A percentile compares a stretch with the other conserved stretches of the same genome.
These are phyloP conservation scores for Escallonia herrerae DNA, from an alignment of 129 eudicot genomes.

Conservation along the genomic window DNA sequence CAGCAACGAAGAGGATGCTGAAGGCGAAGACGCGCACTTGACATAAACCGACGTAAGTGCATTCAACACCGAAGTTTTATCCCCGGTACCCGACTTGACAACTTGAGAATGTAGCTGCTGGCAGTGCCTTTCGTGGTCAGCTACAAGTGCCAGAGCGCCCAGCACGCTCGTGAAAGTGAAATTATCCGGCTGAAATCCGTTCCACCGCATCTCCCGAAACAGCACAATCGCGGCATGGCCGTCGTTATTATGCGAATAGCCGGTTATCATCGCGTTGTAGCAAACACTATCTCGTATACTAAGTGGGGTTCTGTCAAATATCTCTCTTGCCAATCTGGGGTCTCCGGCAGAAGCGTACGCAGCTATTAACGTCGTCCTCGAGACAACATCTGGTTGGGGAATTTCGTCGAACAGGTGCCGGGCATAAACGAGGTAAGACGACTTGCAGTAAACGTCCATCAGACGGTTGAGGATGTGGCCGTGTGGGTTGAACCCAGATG, in stretches of 20 bases:
- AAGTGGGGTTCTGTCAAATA: slow-evolving; percentile 45
- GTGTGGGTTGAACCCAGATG: slow-evolving; percentile 55
- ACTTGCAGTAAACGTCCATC: slow-evolving; percentile 54
- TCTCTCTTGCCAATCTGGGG: slow-evolving; percentile 34
- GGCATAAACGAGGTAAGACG: slow-evolving; percentile 41
- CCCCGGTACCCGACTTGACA: slow-evolving; percentile 54
- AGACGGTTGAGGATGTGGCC: slow-evolving; percentile 58
- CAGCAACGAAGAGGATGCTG: slow-evolving; percentile 22
- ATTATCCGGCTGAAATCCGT: slow-evolving; percentile 46
- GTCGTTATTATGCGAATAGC: slow-evolving; percentile 46
- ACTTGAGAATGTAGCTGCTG: slow-evolving; percentile 66
- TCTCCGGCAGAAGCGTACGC: slow-evolving; percentile 48
- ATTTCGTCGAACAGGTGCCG: slow-evolving; percentile 59
- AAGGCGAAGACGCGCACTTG: slow-evolving; percentile 65
- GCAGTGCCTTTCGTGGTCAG: slow-evolving; percentile 52
- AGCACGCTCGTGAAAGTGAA: slow-evolving; percentile 50
- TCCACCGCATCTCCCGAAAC: slow-evolving; percentile 49
- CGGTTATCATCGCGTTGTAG: slow-evolving; percentile 74
- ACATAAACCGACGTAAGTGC: slow-evolving; percentile 65
- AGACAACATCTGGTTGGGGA: slow-evolving; percentile 58
- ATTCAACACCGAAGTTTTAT: slow-evolving; percentile 55
- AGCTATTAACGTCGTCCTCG: slow-evolving; percentile 66
- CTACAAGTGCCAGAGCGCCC: slow-evolving; percentile 49
- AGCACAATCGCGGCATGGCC: slow-evolving; percentile 46
- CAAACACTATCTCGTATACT: slow-evolving; percentile 48